Base-by-base conservation (phyloP, 2,329 filamentous ascomycete species). In the Ceratocystis diversiconidia region DNA sequence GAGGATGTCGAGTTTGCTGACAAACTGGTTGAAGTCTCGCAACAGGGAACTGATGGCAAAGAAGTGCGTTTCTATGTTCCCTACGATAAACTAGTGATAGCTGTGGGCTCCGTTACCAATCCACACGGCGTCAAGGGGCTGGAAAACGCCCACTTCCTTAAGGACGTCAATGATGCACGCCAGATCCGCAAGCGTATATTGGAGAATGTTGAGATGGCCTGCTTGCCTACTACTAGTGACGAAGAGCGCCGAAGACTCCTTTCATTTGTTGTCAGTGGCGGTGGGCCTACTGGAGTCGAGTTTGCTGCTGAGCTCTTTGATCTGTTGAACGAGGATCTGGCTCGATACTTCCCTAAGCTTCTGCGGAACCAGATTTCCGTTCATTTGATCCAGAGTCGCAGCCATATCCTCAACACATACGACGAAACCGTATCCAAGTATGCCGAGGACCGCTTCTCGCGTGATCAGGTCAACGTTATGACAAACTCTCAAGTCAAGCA, bases 351-450 rank as follows among this genome's bases (percentile, higher is more conserved):
- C 75, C 94, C 94, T 1, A 86, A 86, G 69, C 84, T 99, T 36
- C 77, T 99, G n/a, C 85, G 94, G 68, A 97, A 97, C 73, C 91
- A 99, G 74, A 95, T 99, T 61, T 97, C 94, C 0, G 92, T 99
- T 1, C 95, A 99, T 73, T 81, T 99, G 60, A 96, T 99, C 68
- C 94, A 99, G 73, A 95, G 90, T 71, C 85, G 94, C 67, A 86
- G 88, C 50, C 94, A 99, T 71, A 99, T 99, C 69, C 80, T 99
- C 36, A 99, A 99, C 77, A 99, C 94, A 0, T 99, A 99, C 73
- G 94, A 99, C 70, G 94, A 99, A 76, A 87, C 90, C 0, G 81
- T 99, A 1, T 96, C 92, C 10, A 85, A 86, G 73, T 99, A 95
- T 73, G 92, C 94, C 22, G 94, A 99, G 76, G 84, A 89, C 64